These are phyloP conservation scores for Geotrichum histeridarum DNA, from an alignment of 1,139 yeast genomes.

Conservation along the genomic window DNA sequence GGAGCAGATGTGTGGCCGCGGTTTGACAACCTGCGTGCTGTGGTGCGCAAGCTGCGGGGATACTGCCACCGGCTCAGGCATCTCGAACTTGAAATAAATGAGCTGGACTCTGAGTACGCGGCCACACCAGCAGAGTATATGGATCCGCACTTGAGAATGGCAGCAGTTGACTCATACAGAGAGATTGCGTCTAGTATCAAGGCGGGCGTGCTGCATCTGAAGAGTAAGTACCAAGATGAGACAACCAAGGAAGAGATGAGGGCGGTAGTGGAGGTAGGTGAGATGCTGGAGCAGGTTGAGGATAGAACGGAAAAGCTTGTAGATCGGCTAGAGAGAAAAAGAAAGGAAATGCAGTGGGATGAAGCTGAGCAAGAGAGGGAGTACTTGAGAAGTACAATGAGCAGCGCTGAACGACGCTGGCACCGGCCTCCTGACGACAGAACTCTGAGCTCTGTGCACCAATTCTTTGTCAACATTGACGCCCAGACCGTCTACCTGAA, in stretches of 20 bases:
- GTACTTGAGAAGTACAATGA: neutral
- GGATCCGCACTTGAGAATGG: conserved; percentile 3
- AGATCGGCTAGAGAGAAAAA: neutral
- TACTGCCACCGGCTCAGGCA: neutral
- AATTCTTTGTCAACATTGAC: conserved; percentile 5
- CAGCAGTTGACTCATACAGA: neutral
- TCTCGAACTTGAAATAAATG: neutral
- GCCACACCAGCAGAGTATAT: neutral
- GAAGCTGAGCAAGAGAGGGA: neutral
- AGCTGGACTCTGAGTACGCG: conserved; percentile 1
- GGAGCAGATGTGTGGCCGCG: too few species aligned
- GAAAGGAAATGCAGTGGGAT: neutral
- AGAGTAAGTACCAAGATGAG: neutral
- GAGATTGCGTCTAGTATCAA: neutral
- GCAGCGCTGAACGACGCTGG: neutral
- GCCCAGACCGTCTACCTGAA: conserved; percentile 5
- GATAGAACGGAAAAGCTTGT: neutral
- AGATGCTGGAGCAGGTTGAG: neutral
- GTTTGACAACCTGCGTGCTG: too few species aligned
- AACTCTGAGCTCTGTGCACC: neutral
- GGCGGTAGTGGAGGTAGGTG: neutral
- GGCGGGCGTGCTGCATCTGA: neutral
- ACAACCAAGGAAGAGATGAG: neutral
- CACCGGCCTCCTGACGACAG: neutral
- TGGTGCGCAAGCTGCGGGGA: neutral